These are phyloP conservation scores for Aspergillus kassunensis DNA, from an alignment of 495 filamentous ascomycete species.

Conservation along the genomic window DNA sequence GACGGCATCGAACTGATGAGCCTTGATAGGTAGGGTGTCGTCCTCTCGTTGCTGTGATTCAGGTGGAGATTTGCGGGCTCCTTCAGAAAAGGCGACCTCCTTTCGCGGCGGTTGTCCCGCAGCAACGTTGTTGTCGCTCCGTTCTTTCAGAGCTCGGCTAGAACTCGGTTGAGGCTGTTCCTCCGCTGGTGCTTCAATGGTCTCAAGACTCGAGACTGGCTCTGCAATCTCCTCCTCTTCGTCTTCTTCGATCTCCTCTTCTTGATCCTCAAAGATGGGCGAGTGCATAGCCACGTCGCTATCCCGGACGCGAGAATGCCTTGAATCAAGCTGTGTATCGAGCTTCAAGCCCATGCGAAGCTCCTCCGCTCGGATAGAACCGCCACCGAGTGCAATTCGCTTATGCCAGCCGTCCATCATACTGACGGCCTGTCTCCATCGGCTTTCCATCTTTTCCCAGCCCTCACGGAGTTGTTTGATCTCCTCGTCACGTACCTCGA, in stretches of 20 bases:
- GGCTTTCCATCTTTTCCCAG: conserved; percentile 84
- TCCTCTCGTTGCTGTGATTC: conserved; percentile 28
- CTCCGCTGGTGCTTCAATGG: conserved; percentile 14
- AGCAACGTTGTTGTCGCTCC: conserved; percentile 38
- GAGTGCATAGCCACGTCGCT: conserved; percentile 31
- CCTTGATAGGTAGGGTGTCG: conserved; percentile 37
- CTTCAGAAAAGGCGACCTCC: conserved; percentile 39
- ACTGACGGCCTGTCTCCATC: conserved; percentile 84
- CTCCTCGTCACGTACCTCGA: conserved; percentile 85
- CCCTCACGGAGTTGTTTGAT: conserved; percentile 75
- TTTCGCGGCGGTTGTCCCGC: conserved; percentile 34
- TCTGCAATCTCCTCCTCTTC: conserved; percentile 42
- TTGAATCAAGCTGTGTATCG: conserved; percentile 53
- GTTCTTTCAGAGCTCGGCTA: conserved; percentile 38
- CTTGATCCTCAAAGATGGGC: conserved; percentile 52
- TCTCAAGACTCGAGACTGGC: not conserved
- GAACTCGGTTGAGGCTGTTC: conserved; percentile 16
- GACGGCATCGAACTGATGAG: conserved; percentile 32
- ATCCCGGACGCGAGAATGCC: conserved; percentile 29
- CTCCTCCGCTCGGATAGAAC: conserved; percentile 79
- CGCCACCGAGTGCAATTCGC: conserved; percentile 72
- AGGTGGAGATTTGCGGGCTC: conserved; percentile 34
- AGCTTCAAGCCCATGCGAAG: conserved; percentile 70
- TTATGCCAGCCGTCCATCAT: conserved; percentile 94
- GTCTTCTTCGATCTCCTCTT: conserved; percentile 39